Evolutionary conservation across 345 rosid species (phyloP), one percentile per base, ranked within the genome.

Genomic region (Populus nigra): DNA sequence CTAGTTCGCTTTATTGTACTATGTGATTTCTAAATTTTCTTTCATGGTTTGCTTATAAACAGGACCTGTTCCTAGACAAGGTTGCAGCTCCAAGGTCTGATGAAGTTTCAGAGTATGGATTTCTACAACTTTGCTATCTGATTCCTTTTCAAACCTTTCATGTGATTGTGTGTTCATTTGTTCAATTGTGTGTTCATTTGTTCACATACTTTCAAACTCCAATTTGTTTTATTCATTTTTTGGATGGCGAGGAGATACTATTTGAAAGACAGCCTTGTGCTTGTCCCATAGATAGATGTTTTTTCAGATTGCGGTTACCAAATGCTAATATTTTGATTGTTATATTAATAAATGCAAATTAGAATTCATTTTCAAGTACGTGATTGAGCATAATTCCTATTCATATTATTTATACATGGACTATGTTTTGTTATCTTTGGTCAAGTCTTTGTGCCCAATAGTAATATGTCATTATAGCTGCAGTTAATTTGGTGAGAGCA

Each of bases 1-100:
- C 63, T 57, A 57, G 27, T 29, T 57, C 29, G 4, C 63, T 57
- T 9, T 57, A n/a, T 9, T 57, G 13, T 57, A 57, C 1, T 3
- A n/a, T 9, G 27, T 9, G 27, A n/a, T 57, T 57, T n/a, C 10
- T 57, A 59, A 41, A 66, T 78, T 72, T 22, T 65, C 66, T 27
- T 63, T 68, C 62, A 65, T 77, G 53, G 36, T 36, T 79, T 81
- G 41, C 73, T 80, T 69, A 53, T 83, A 69, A 77, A 76, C 91
- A 94, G 99, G 98, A 91, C 23, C 80, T 92, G 73, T 87, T 90
- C 83, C 85, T 86, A 50, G 91, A 86, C 79, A 94, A 88, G 85
- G 86, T 73, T 79, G 83, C 79, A 47, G 81, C 82, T 53, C 73
- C 85, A n/a, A 84, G 75, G 72, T 79, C 81, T 72, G 90, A 76